Percentiles rank a stretch among this genome's conserved stretches.
Evolutionary conservation across 139 green algal species (phyloP).

Genomic region (Chlorella sorokiniana): DNA sequence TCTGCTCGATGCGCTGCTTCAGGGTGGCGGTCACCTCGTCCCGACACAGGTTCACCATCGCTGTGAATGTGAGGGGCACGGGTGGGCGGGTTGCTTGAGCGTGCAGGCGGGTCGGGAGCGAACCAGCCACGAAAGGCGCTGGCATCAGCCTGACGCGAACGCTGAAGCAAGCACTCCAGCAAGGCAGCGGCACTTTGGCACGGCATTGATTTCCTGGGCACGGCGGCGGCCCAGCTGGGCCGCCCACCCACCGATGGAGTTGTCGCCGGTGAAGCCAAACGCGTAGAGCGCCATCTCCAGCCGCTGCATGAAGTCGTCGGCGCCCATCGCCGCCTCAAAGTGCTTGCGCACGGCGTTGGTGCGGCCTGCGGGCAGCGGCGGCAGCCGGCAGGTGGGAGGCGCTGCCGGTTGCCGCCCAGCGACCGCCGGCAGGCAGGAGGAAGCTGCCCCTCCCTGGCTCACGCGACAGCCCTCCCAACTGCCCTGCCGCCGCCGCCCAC

Average conservation of each 20-base stretch:
- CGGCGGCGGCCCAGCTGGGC: no score
- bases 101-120: not conserved
- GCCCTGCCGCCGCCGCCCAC: no score
- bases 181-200: no score
- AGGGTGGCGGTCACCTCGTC: constrained; percentile 84
- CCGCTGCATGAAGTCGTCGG: constrained; percentile 83
- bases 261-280: constrained; percentile 80
- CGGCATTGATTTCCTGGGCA: no score
- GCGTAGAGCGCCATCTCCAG: constrained; percentile 71
- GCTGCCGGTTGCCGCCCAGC: no score
- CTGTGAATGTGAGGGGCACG: constrained; percentile 26
- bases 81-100: not conserved
- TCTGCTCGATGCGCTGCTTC: constrained; percentile 75
- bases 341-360: not conserved
- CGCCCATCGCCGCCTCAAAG: constrained; percentile 22
- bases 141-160: no score
- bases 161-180: no score
- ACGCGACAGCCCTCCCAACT: no score
- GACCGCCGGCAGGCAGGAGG: no score
- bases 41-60: constrained; percentile 86
- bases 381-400: no score
- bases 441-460: no score
- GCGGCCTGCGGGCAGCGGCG: not conserved
- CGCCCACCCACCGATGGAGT: constrained; percentile 68
- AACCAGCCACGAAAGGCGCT: no score